Conservation (phyloP, 345 rosid species). For the Rhodamnia rubescens region DNA sequence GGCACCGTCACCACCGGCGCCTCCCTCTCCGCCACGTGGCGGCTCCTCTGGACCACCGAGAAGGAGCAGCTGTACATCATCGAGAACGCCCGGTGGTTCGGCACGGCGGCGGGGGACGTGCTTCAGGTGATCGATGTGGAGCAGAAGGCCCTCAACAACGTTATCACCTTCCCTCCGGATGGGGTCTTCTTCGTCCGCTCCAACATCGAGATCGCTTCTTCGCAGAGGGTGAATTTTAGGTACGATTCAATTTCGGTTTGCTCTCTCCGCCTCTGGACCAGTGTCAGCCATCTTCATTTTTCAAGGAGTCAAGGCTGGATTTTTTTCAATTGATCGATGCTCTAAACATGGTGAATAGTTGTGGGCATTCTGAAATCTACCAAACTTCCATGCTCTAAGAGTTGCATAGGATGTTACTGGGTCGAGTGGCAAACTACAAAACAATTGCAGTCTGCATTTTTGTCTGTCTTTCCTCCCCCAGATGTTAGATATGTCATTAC, state of each 20-base stretch:
- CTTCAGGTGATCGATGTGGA: constrained; percentile 85
- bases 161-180: constrained; percentile 82
- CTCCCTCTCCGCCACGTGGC: constrained; percentile 75
- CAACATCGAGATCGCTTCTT: constrained; percentile 47
- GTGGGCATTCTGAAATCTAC: background rate
- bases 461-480: background rate
- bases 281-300: background rate
- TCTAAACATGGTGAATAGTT: background rate
- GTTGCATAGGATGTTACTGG: background rate
- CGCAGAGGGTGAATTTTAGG: constrained; percentile 84
- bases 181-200: constrained; percentile 92
- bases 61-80: constrained; percentile 87
- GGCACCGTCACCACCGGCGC: constrained; percentile 44
- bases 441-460: background rate
- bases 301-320: background rate
- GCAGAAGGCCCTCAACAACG: constrained; percentile 49
- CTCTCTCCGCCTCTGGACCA: background rate
- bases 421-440: background rate
- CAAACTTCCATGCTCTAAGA: background rate
- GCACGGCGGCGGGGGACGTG: constrained; percentile 70
- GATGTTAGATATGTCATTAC: background rate
- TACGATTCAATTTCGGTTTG: constrained; percentile 1
- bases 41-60: constrained; percentile 91
- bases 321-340: background rate
- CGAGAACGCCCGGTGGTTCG: constrained; percentile 67